These are phyloP conservation scores for Hemileccinum rubropunctum DNA, from an alignment of 768 basidiomycete species.

Conservation along the genomic window DNA sequence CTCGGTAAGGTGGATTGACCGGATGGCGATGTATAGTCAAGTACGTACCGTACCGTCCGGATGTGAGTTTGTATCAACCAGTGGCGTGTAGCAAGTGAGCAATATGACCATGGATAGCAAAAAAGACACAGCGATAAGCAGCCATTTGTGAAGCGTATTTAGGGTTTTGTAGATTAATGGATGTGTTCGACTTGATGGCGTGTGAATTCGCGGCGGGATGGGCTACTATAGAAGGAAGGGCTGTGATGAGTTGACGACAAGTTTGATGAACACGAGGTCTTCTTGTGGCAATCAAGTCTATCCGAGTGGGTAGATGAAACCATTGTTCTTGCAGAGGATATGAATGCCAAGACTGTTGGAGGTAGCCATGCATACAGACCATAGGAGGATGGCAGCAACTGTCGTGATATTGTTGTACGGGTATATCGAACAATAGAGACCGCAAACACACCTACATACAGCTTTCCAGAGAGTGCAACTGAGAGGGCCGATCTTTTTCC, in stretches of 20 bases:
- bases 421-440: slow-evolving; percentile 12
- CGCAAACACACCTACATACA: too few relatives aligned
- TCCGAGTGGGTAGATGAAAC: slow-evolving; percentile 3
- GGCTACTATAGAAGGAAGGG: neutral
- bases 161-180: slow-evolving; percentile 2
- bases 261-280: neutral
- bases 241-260: neutral
- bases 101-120: slow-evolving; percentile 10
- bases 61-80: too few relatives aligned
- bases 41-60: neutral
- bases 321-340: neutral
- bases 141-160: slow-evolving; percentile 5
- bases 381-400: neutral
- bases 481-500: slow-evolving; percentile 14
- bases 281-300: neutral
- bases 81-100: neutral
- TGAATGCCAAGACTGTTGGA: neutral
- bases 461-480: neutral
- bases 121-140: neutral
- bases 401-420: neutral
- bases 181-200: slow-evolving; percentile 1
- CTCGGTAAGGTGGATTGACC: neutral
- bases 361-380: neutral
- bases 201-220: slow-evolving; percentile 14
- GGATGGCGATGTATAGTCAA: neutral